phyloP scores from a whole-genome alignment of 2,329 filamentous ascomycete species.

The Alternaria metachromatica region DNA sequence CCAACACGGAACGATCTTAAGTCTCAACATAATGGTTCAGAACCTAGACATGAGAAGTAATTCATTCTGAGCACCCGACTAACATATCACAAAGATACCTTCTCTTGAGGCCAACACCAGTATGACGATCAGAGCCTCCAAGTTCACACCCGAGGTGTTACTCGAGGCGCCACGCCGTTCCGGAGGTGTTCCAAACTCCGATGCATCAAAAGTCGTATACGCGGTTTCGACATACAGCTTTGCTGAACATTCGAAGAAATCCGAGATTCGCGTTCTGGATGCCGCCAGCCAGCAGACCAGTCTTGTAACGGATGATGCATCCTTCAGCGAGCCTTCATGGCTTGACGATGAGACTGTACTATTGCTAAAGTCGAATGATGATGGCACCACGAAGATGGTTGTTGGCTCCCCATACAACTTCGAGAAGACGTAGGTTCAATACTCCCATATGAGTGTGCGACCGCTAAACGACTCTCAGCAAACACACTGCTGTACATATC shows the following conservation, averaged over 20 bases:
- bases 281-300: slow-evolving; percentile 70
- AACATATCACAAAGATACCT: neutral
- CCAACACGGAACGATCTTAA: neutral
- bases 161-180: slow-evolving; percentile 78
- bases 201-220: slow-evolving; percentile 70
- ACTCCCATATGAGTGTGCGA: neutral
- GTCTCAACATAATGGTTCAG: neutral
- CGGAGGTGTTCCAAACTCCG: slow-evolving; percentile 70
- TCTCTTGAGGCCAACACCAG: neutral
- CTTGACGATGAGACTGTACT: slow-evolving; percentile 71
- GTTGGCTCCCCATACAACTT: slow-evolving; percentile 44
- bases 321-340: slow-evolving; percentile 77
- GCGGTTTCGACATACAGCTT: slow-evolving; percentile 82
- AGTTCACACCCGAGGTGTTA: slow-evolving; percentile 79
- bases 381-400: slow-evolving; percentile 49
- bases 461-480: slow-evolving; percentile 28
- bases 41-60: neutral
- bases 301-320: slow-evolving; percentile 68
- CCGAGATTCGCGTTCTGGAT: slow-evolving; percentile 74
- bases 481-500: slow-evolving; percentile 51
- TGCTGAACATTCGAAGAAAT: slow-evolving; percentile 70
- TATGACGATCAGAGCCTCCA: slow-evolving; percentile 74
- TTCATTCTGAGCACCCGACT: neutral
- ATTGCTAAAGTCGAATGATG: slow-evolving; percentile 57
- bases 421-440: slow-evolving; percentile 34